These are phyloP conservation scores for Ceratobasidium sp. DNA, from an alignment of 1,284 basidiomycete species.

Conservation along the genomic window DNA sequence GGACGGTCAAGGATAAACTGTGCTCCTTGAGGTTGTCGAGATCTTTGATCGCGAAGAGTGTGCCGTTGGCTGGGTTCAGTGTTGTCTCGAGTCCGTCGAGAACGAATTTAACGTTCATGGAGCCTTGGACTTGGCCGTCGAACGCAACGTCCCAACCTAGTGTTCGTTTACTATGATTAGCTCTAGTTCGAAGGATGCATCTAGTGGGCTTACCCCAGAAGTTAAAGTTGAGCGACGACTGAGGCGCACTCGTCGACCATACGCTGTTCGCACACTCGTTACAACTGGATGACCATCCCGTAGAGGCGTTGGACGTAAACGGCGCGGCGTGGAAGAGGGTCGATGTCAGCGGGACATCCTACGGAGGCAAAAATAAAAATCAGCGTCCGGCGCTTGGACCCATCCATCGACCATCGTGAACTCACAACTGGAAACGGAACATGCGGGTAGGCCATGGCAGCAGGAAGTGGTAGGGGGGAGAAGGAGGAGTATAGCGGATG, in stretches of 20 bases:
- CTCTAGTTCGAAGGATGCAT: too few species aligned
- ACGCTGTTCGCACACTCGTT: constrained; percentile 16
- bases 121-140: constrained; percentile 30
- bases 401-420: background rate
- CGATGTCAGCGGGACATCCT: constrained; percentile 7
- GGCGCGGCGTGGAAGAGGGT: constrained; percentile 8
- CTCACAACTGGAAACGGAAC: constrained; percentile 26
- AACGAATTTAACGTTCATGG: background rate
- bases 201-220: constrained; percentile 10
- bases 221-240: background rate
- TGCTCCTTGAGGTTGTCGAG: constrained; percentile 11
- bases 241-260: constrained; percentile 16
- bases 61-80: constrained; percentile 2
- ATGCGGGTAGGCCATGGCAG: constrained; percentile 13
- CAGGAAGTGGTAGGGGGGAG: constrained; percentile 1
- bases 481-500: background rate
- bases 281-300: constrained; percentile 31
- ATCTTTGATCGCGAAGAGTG: constrained; percentile 1
- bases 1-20: background rate
- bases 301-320: constrained; percentile 16
- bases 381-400: background rate
- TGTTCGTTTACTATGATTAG: background rate
- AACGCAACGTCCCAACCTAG: constrained; percentile 24
- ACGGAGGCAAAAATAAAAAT: background rate
- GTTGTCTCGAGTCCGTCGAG: constrained; percentile 5